Evolutionary conservation across 2,329 filamentous ascomycete species (phyloP), one percentile per base, ranked within the genome.

Genomic region (Fusarium papillatum): DNA sequence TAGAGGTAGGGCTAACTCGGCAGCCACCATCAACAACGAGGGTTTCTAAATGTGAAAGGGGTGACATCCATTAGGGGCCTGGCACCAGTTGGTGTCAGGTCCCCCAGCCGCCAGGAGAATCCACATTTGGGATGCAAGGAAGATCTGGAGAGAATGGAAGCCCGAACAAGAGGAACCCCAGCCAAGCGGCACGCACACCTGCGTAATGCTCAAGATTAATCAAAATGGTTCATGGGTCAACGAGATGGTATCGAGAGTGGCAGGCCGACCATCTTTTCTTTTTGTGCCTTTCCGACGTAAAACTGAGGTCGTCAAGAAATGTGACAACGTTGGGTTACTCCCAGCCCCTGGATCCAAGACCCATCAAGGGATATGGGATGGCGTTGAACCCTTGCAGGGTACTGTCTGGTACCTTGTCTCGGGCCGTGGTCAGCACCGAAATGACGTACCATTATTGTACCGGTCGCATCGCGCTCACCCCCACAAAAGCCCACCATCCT

Each of bases 111-210:
- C 64, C 53, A 64, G 73, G 61, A 61, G 62, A 73, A 62, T 55
- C 74, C 74, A 76, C 71, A 57, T 24, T 22, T 65, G 29, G 38
- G 60, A 78, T 76, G 76, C 73, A 78, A 70, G 73, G 77, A 78
- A 72, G 69, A 69, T 72, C 66, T 38, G 48, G 62, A 68, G 71
- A 68, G 71, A 72, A 62, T 64, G 57, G 38, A 41, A 71, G 31
- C 31, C 31, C 31, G 64, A 64, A 70, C 36, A 64, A 48, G 71
- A 43, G 66, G 41, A 68, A 63, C 68, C 66, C 53, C 36, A 46
- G 34, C n/a, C 55, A 60, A 69, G 41, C 50, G 22, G 43, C 55
- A 64, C 55, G 43, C 55, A 64, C 55, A 43, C 53, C 62, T 66
- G 38, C 31, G 38, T 57, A 31, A 62, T 53, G 14, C 31, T 6